phyloP scores from a whole-genome alignment of 1,284 basidiomycete genomes.

The Ceratobasidium sp. region DNA sequence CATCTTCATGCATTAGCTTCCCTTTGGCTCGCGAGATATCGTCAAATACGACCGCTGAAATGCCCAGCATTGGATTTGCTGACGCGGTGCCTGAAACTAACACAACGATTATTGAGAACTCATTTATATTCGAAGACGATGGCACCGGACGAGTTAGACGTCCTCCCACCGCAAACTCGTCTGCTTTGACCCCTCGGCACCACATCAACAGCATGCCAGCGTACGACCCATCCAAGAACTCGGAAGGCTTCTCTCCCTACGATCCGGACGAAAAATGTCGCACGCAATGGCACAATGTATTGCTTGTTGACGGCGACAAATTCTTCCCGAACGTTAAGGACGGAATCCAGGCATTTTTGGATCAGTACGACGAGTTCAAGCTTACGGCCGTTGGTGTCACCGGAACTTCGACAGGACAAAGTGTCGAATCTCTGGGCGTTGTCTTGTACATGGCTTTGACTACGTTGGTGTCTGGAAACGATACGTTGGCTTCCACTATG shows the following conservation, averaged over 20 bases:
- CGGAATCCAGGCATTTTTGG: slow-evolving; percentile 36
- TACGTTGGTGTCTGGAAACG: slow-evolving; percentile 33
- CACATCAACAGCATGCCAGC: slow-evolving; percentile 29
- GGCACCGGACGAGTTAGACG: slow-evolving; percentile 35
- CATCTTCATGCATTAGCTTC: slow-evolving; percentile 31
- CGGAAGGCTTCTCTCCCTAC: slow-evolving; percentile 38
- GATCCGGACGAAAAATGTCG: slow-evolving; percentile 33
- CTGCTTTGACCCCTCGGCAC: slow-evolving; percentile 7
- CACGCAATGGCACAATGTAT: slow-evolving; percentile 34
- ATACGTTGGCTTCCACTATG: slow-evolving; percentile 37
- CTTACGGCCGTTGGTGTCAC: slow-evolving; percentile 14
- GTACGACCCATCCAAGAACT: slow-evolving; percentile 23
- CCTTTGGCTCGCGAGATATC: slow-evolving; percentile 12
- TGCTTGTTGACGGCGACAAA: slow-evolving; percentile 33
- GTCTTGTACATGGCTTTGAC: slow-evolving; percentile 25
- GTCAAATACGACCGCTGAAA: not conserved
- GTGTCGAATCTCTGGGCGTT: slow-evolving; percentile 22
- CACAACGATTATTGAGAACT: slow-evolving; percentile 26
- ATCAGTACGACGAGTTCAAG: slow-evolving; percentile 41
- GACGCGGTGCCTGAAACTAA: slow-evolving; percentile 41
- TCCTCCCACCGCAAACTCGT: slow-evolving; percentile 10
- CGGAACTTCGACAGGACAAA: slow-evolving; percentile 3
- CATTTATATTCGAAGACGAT: slow-evolving; percentile 36
- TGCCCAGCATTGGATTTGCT: slow-evolving; percentile 10
- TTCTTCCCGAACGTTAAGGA: slow-evolving; percentile 44